phyloP scores from a whole-genome alignment of 768 basidiomycete genomes.

The Leccinellum albellum region DNA sequence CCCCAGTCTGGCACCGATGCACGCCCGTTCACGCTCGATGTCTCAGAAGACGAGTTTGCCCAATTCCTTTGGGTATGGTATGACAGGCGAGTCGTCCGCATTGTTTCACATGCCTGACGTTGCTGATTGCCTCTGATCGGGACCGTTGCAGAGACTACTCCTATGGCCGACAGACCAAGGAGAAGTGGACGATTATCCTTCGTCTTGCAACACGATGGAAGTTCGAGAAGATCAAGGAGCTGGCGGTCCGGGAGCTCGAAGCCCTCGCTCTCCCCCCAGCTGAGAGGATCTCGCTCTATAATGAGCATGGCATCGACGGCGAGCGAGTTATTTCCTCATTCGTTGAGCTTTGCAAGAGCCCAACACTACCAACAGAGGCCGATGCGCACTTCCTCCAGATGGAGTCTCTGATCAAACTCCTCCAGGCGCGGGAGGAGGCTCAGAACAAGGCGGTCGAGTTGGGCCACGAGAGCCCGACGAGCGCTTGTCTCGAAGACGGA shows the following conservation, averaged over 20 bases:
- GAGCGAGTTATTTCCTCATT: constrained; percentile 52
- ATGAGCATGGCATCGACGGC: constrained; percentile 46
- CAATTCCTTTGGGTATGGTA: constrained; percentile 59
- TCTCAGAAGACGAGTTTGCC: constrained; percentile 42
- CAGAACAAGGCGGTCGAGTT: constrained; percentile 34
- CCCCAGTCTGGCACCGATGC: constrained; percentile 35
- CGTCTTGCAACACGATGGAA: constrained; percentile 52
- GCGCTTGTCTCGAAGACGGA: constrained; percentile 30
- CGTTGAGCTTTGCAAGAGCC: constrained; percentile 49
- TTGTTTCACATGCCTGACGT: neutral
- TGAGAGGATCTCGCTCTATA: constrained; percentile 55
- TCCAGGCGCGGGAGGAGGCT: constrained; percentile 49
- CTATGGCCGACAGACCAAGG: constrained; percentile 44
- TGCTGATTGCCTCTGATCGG: neutral
- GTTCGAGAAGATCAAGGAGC: constrained; percentile 48
- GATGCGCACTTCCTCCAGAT: constrained; percentile 56
- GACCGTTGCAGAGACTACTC: constrained; percentile 44
- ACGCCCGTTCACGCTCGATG: constrained; percentile 42
- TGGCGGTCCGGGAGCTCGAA: constrained; percentile 55
- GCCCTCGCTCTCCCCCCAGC: constrained; percentile 43
- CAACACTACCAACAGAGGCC: constrained; percentile 44
- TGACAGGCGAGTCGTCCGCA: constrained; percentile 37
- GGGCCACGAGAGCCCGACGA: constrained; percentile 31
- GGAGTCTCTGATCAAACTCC: constrained; percentile 51
- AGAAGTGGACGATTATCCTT: constrained; percentile 55